A percentile compares a stretch with the other conserved stretches of the same genome.
These are phyloP conservation scores for Omphalotus olearius DNA, from an alignment of 1,284 basidiomycete species.

Conservation along the genomic window DNA sequence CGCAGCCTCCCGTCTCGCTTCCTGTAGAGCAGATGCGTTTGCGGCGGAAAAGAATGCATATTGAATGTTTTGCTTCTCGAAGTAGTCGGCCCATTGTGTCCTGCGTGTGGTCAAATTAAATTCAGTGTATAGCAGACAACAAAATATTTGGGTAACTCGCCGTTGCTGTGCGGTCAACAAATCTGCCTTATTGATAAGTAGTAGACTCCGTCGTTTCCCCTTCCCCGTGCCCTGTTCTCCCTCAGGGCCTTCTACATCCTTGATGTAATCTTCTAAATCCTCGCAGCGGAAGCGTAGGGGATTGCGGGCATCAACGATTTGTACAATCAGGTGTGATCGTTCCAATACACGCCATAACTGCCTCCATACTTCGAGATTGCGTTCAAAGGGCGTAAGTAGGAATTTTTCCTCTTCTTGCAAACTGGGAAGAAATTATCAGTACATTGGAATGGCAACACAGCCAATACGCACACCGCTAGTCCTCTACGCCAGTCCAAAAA, in stretches of 20 bases:
- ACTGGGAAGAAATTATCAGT: conserved; percentile 32
- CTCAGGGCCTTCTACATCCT: conserved; percentile 72
- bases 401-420: conserved; percentile 78
- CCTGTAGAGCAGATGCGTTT: conserved; percentile 82
- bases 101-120: conserved; percentile 28
- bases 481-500: conserved; percentile 91
- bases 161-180: conserved; percentile 86
- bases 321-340: conserved; percentile 89
- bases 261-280: conserved; percentile 87
- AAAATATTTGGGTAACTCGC: conserved; percentile 33
- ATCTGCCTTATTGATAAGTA: conserved; percentile 97
- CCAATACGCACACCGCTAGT: conserved; percentile 67
- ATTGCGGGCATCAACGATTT: conserved; percentile 95
- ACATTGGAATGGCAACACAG: conserved; percentile 8
- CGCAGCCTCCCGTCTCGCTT: conserved; percentile 58
- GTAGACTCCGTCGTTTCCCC: conserved; percentile 69
- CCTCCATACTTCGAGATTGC: conserved; percentile 95
- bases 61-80: conserved; percentile 75
- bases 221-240: conserved; percentile 75
- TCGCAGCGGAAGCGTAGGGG: conserved; percentile 89
- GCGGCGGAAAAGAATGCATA: conserved; percentile 98
- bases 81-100: conserved; percentile 88
- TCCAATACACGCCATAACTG: conserved; percentile 95
- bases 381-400: conserved; percentile 91
- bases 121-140: conserved; percentile 17